Evolutionary conservation across 2,329 filamentous ascomycete genomes (phyloP).

Genomic region (Myriosclerotinia scirpicola): DNA sequence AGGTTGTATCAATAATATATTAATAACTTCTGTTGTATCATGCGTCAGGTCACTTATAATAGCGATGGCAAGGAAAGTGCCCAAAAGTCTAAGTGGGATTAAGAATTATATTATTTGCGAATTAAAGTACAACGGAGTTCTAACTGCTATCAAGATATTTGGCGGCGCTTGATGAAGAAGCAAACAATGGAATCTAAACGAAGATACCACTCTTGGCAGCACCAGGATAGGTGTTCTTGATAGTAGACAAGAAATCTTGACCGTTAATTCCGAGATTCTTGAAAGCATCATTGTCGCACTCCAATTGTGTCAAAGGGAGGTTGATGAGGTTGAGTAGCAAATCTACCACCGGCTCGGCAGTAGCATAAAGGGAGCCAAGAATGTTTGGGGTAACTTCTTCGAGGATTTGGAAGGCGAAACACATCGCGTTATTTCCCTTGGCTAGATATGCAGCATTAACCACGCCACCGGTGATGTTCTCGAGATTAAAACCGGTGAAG

Average conservation of each 20-base stretch:
- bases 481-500: slow-evolving; percentile 49
- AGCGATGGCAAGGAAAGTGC: no score
- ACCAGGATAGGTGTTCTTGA: slow-evolving; percentile 5
- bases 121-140: no score
- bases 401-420: slow-evolving; percentile 45
- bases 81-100: no score
- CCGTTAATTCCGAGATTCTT: background rate
- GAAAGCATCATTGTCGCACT: background rate
- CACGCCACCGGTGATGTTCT: slow-evolving; percentile 47
- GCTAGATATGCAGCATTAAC: slow-evolving; percentile 46
- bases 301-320: no score
- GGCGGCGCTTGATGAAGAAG: no score
- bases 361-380: background rate
- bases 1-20: no score
- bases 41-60: no score
- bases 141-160: no score
- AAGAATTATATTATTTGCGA: no score
- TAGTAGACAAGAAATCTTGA: background rate
- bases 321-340: background rate
- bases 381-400: slow-evolving; percentile 39
- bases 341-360: background rate
- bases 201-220: slow-evolving; percentile 1
- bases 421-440: slow-evolving; percentile 50
- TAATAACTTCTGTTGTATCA: no score
- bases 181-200: no score